These are phyloP conservation scores for Rubroboletus satanas DNA, from an alignment of 768 basidiomycete species.

Conservation along the genomic window DNA sequence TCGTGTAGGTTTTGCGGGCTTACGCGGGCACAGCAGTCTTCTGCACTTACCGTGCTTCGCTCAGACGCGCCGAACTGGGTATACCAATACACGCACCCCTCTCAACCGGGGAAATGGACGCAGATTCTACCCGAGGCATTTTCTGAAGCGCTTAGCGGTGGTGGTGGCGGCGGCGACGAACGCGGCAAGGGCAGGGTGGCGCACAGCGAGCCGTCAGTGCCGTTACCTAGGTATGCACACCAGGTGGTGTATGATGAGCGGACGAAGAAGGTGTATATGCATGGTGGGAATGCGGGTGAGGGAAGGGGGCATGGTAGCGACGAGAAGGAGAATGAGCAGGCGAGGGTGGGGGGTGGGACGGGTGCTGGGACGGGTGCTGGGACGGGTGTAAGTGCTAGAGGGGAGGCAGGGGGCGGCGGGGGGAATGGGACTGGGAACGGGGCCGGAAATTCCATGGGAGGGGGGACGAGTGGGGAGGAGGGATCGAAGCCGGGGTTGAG, in stretches of 20 bases:
- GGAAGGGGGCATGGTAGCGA: slow-evolving; percentile 16
- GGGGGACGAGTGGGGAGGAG: slow-evolving; percentile 3
- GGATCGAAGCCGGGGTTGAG: slow-evolving; percentile 8
- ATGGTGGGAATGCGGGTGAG: slow-evolving; percentile 71
- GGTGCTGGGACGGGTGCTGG: too few species aligned
- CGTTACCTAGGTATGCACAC: slow-evolving; percentile 69
- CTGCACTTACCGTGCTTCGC: slow-evolving; percentile 39
- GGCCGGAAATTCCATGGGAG: slow-evolving; percentile 16
- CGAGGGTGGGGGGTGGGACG: background rate
- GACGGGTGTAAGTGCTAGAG: background rate
- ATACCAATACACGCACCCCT: slow-evolving; percentile 51
- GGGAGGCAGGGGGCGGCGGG: background rate
- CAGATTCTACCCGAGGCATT: slow-evolving; percentile 44
- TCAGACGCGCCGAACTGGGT: slow-evolving; percentile 61
- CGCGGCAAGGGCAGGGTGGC: background rate
- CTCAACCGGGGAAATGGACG: slow-evolving; percentile 62
- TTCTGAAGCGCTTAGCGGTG: background rate
- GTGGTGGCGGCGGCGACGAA: background rate
- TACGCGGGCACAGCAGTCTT: slow-evolving; percentile 39
- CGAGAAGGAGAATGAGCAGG: slow-evolving; percentile 24
- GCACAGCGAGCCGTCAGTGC: slow-evolving; percentile 32
- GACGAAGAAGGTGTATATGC: slow-evolving; percentile 57
- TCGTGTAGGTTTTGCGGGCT: slow-evolving; percentile 57
- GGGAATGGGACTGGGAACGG: background rate
- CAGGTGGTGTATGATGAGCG: slow-evolving; percentile 70